Evolutionary conservation across 2,329 filamentous ascomycete genomes (phyloP).

Genomic region (Dactylellina cionopaga): DNA sequence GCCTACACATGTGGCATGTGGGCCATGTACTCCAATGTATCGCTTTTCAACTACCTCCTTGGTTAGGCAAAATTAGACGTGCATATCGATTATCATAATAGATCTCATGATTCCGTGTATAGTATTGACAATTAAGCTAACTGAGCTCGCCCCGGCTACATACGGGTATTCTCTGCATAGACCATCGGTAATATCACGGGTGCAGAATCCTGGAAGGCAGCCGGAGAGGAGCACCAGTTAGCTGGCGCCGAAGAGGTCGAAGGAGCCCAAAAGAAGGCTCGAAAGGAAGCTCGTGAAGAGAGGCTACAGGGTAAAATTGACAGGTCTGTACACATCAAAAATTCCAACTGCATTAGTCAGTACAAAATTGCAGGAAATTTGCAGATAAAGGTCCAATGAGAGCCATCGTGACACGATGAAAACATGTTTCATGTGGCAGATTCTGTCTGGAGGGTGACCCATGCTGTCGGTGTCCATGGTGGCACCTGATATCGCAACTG

Average conservation of each 20-base stretch:
- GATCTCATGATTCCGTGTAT: slow-evolving; percentile 24
- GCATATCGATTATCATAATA: not conserved
- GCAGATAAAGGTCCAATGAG: slow-evolving; percentile 10
- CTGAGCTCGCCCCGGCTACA: slow-evolving; percentile 21
- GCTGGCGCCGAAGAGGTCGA: slow-evolving; percentile 14
- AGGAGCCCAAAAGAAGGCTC: slow-evolving; percentile 9
- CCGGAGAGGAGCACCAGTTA: slow-evolving; percentile 8
- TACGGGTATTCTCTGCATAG: slow-evolving; percentile 15
- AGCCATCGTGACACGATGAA: not conserved
- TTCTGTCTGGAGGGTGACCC: slow-evolving; percentile 7
- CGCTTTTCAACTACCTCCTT: slow-evolving; percentile 1
- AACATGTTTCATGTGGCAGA: slow-evolving; percentile 36
- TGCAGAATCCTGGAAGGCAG: slow-evolving; percentile 30
- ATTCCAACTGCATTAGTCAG: slow-evolving; percentile 19
- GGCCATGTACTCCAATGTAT: slow-evolving; percentile 17
- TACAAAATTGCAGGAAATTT: not conserved
- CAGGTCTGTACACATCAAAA: slow-evolving; percentile 24
- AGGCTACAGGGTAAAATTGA: slow-evolving; percentile 28
- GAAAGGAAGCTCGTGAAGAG: slow-evolving; percentile 24
- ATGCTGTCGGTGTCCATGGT: slow-evolving; percentile 40
- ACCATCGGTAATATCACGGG: slow-evolving; percentile 27
- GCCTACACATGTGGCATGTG: slow-evolving; percentile 30
- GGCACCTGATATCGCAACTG: slow-evolving; percentile 43
- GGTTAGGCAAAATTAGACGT: slow-evolving; percentile 1
- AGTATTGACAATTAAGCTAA: slow-evolving; percentile 11